A percentile compares a stretch with the other conserved stretches of the same genome.
Evolutionary conservation across 2,329 filamentous ascomycete species (phyloP).

Genomic region (Cladosporium velox): DNA sequence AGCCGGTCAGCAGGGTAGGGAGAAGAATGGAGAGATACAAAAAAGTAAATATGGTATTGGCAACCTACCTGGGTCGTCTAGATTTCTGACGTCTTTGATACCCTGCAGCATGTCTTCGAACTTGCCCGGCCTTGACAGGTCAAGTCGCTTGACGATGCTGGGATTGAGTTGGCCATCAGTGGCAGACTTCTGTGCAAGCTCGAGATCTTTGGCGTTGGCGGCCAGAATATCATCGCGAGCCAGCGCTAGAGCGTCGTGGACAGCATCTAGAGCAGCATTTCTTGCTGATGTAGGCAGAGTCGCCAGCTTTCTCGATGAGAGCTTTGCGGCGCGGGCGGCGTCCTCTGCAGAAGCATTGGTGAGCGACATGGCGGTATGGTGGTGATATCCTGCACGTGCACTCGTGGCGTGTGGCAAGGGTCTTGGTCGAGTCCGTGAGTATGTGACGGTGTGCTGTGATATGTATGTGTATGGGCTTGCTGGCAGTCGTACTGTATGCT

Average conservation of each 20-base stretch:
- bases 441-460: conserved; percentile 1
- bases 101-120: conserved; percentile 98
- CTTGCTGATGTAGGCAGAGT: conserved; percentile 74
- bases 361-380: conserved; percentile 68
- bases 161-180: conserved; percentile 74
- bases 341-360: conserved; percentile 80
- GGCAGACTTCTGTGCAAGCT: conserved; percentile 70
- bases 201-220: conserved; percentile 83
- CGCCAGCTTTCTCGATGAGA: conserved; percentile 79
- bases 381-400: not conserved
- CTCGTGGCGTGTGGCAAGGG: conserved; percentile 1
- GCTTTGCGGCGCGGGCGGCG: conserved; percentile 75
- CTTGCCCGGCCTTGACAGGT: conserved; percentile 83
- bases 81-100: conserved; percentile 79
- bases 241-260: conserved; percentile 73
- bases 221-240: conserved; percentile 76
- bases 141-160: conserved; percentile 83
- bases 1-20: conserved; percentile 33
- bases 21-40: conserved; percentile 12
- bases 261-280: conserved; percentile 80
- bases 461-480: not conserved
- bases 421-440: not conserved
- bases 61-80: conserved; percentile 79
- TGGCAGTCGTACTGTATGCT: not conserved
- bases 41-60: not conserved